Evolutionary conservation across 2,329 filamentous ascomycete species (phyloP).

Genomic region (Sporothrix luriei): DNA sequence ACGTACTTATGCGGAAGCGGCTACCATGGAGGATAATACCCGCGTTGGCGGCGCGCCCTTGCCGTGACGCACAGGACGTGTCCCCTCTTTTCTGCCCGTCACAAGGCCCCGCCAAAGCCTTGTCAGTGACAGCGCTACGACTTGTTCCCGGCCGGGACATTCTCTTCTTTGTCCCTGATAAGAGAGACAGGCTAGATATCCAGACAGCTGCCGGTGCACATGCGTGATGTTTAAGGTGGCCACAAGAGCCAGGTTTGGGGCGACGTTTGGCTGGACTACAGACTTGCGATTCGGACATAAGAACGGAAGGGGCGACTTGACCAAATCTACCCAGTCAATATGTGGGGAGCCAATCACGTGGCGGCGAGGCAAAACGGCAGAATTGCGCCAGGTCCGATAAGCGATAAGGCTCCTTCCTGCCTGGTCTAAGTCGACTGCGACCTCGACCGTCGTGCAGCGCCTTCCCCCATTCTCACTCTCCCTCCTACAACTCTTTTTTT

Average conservation of each 20-base stretch:
- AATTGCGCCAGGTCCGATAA: conserved; percentile 24
- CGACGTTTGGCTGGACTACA: no score
- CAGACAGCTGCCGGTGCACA: not conserved
- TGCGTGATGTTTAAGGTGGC: not conserved
- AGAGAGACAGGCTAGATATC: not conserved
- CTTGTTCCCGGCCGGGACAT: not conserved
- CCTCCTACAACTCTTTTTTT: not conserved
- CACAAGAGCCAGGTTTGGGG: not conserved
- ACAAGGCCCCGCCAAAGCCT: conserved; percentile 24
- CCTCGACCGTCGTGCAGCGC: not conserved
- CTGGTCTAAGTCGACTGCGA: conserved; percentile 13
- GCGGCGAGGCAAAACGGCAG: not conserved
- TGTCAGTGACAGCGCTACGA: conserved; percentile 4
- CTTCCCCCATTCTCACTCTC: not conserved
- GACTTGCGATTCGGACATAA: no score
- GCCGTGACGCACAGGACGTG: conserved; percentile 10
- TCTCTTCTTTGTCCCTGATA: not conserved
- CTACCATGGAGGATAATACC: not conserved
- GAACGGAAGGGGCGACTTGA: no score
- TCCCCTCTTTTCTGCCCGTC: not conserved
- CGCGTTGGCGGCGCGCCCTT: conserved; percentile 18
- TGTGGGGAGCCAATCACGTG: no score
- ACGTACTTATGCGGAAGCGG: not conserved
- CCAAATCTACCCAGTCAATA: no score
- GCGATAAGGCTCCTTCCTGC: conserved; percentile 22